Conservation (phyloP, 139 green algal species). For the Cymbomonas tetramitiformis region DNA sequence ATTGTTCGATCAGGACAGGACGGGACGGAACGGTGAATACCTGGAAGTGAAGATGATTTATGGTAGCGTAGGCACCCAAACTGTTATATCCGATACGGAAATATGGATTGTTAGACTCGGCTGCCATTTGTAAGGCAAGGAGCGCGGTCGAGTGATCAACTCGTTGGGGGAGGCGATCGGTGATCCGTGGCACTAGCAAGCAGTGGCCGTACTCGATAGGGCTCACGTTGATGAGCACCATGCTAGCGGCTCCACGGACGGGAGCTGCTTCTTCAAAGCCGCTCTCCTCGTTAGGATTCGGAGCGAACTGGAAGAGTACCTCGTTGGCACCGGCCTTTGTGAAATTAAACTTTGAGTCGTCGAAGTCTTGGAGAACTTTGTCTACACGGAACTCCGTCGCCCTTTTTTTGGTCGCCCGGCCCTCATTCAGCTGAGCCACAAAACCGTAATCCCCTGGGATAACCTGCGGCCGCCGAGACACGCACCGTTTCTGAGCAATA, state of each 20-base stretch:
- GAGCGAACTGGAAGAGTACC: slow-evolving; percentile 79
- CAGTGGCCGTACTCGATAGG: slow-evolving; percentile 98
- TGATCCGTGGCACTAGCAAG: slow-evolving; percentile 76
- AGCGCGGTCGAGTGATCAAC: slow-evolving; percentile 44
- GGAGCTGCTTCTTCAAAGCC: slow-evolving; percentile 12
- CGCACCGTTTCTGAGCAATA: background rate
- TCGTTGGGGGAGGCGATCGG: slow-evolving; percentile 56
- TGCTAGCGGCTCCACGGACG: slow-evolving; percentile 38
- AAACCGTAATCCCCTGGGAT: slow-evolving; percentile 67
- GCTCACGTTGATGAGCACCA: slow-evolving; percentile 90
- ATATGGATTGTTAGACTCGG: slow-evolving; percentile 69
- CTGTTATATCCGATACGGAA: slow-evolving; percentile 91
- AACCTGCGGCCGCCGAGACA: background rate
- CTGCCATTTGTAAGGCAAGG: slow-evolving; percentile 74
- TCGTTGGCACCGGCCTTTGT: slow-evolving; percentile 77
- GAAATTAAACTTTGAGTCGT: slow-evolving; percentile 95
- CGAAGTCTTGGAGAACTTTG: slow-evolving; percentile 74
- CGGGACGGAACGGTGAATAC: no score
- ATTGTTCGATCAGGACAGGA: no score
- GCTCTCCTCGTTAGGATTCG: background rate
- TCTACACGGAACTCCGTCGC: slow-evolving; percentile 91
- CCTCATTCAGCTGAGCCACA: slow-evolving; percentile 89
- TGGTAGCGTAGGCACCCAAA: slow-evolving; percentile 87
- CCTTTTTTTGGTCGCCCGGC: slow-evolving; percentile 82
- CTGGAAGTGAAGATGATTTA: slow-evolving; percentile 99